phyloP scores from a whole-genome alignment of 1,284 basidiomycete species.

The Schizopora paradoxa region DNA sequence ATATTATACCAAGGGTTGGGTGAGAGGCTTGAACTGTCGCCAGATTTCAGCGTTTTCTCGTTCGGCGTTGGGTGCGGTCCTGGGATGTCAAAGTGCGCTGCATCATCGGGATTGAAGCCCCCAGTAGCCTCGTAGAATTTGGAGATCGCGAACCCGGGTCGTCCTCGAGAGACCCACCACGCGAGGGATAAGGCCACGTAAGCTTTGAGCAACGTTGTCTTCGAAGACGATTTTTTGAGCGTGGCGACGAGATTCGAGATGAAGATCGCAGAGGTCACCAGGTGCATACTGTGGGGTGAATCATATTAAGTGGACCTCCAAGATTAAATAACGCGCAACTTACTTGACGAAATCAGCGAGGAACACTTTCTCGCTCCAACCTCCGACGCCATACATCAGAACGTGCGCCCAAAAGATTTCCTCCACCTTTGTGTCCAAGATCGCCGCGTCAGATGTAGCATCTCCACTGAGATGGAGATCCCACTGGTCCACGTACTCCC shows the following conservation, averaged over 20 bases:
- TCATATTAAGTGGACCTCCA: conserved; percentile 20
- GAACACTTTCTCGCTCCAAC: conserved; percentile 25
- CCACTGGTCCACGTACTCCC: conserved; percentile 47
- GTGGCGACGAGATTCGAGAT: conserved; percentile 30
- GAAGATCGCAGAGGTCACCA: conserved; percentile 43
- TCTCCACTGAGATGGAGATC: conserved; percentile 25
- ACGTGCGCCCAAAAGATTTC: conserved; percentile 38
- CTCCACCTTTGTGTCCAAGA: conserved; percentile 31
- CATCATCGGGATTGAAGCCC: conserved; percentile 11
- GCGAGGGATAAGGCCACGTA: conserved; percentile 34
- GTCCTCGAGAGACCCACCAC: conserved; percentile 36
- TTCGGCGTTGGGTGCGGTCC: conserved; percentile 30
- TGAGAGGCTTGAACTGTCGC: conserved; percentile 25
- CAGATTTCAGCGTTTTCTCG: conserved; percentile 30
- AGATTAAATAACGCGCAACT: neutral
- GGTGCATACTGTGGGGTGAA: conserved; percentile 42
- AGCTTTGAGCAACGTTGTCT: conserved; percentile 33
- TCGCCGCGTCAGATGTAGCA: conserved; percentile 27
- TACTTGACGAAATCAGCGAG: conserved; percentile 23
- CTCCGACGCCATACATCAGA: conserved; percentile 39
- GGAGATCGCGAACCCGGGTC: conserved; percentile 30
- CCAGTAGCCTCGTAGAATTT: conserved; percentile 30
- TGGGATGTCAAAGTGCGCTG: conserved; percentile 25
- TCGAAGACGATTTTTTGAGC: conserved; percentile 25
- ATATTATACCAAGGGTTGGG: conserved; percentile 55